Evolutionary conservation across 2,329 filamentous ascomycete genomes (phyloP).

Genomic region (Didymella arachidicola): DNA sequence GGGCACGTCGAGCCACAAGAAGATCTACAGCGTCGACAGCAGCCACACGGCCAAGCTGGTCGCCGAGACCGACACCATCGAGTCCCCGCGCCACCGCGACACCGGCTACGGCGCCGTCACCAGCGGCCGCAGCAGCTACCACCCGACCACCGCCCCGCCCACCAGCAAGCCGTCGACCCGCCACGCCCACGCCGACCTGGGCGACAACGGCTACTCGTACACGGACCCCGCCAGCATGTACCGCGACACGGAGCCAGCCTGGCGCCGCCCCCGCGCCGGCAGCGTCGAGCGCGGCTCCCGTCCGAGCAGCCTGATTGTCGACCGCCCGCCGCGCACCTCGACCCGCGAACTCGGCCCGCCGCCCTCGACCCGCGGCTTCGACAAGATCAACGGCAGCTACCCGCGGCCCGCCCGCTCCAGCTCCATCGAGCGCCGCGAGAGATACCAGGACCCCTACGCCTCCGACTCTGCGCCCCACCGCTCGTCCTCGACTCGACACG

Average conservation of each 20-base stretch:
- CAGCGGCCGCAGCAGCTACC: constrained; percentile 45
- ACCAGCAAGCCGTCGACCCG: constrained; percentile 35
- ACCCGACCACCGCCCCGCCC: constrained; percentile 28
- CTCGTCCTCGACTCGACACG: constrained; percentile 53
- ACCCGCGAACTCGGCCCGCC: constrained; percentile 61
- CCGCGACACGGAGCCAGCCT: constrained; percentile 59
- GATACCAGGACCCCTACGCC: constrained; percentile 51
- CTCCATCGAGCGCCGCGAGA: constrained; percentile 47
- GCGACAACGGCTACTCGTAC: constrained; percentile 58
- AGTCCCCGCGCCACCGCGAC: constrained; percentile 43
- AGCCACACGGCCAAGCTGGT: constrained; percentile 49
- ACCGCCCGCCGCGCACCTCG: constrained; percentile 48
- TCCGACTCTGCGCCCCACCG: constrained; percentile 39
- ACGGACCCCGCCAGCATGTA: constrained; percentile 61
- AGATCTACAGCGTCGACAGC: constrained; percentile 59
- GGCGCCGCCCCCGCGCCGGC: constrained; percentile 55
- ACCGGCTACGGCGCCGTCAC: constrained; percentile 30
- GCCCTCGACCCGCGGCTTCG: constrained; percentile 73
- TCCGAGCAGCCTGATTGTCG: constrained; percentile 56
- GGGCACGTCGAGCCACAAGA: constrained; percentile 52
- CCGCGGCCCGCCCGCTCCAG: constrained; percentile 36
- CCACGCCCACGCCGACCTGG: constrained; percentile 45
- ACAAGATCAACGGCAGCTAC: constrained; percentile 64
- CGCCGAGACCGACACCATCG: constrained; percentile 49
- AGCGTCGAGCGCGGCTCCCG: constrained; percentile 56